Conservation (phyloP, 192 early-diverging fungal species). For the Gorgonomyces haynaldii region DNA sequence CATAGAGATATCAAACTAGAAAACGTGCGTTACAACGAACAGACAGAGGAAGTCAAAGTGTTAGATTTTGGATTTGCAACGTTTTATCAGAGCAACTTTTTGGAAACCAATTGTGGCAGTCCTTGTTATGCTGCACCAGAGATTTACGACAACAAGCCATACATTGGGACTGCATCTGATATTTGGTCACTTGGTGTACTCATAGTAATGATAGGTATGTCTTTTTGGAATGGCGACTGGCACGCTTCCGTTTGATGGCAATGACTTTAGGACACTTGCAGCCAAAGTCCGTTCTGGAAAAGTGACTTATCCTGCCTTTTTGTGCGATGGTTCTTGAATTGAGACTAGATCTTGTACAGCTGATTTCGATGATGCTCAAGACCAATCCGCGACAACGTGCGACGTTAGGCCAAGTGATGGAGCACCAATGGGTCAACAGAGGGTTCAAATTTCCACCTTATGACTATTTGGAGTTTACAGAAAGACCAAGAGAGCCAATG, state of each 20-base stretch:
- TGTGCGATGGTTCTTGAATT: constrained; percentile 11
- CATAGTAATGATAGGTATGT: constrained; percentile 11
- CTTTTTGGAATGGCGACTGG: constrained; percentile 21
- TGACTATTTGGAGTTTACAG: constrained; percentile 6
- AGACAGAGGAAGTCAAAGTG: constrained; percentile 9
- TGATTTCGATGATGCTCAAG: constrained; percentile 8
- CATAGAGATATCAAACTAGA: constrained; percentile 35
- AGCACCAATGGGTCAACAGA: constrained; percentile 2
- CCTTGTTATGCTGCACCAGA: constrained; percentile 34
- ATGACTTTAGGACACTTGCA: constrained; percentile 10
- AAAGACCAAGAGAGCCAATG: not conserved
- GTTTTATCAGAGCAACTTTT: constrained; percentile 12
- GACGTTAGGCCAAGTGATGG: constrained; percentile 3
- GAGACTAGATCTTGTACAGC: constrained; percentile 10
- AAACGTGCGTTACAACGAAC: constrained; percentile 20
- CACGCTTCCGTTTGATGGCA: constrained; percentile 23
- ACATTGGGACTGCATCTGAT: constrained; percentile 17
- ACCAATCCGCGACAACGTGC: constrained; percentile 8
- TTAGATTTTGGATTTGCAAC: constrained; percentile 31
- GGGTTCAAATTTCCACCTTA: not conserved
- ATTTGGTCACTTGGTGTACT: constrained; percentile 20
- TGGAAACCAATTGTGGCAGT: constrained; percentile 22
- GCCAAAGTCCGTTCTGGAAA: constrained; percentile 7
- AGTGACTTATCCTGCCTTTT: constrained; percentile 12
- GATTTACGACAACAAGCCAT: constrained; percentile 13